Evolutionary conservation across 345 rosid genomes (phyloP).

Genomic region (Mallotus nudiflorus): DNA sequence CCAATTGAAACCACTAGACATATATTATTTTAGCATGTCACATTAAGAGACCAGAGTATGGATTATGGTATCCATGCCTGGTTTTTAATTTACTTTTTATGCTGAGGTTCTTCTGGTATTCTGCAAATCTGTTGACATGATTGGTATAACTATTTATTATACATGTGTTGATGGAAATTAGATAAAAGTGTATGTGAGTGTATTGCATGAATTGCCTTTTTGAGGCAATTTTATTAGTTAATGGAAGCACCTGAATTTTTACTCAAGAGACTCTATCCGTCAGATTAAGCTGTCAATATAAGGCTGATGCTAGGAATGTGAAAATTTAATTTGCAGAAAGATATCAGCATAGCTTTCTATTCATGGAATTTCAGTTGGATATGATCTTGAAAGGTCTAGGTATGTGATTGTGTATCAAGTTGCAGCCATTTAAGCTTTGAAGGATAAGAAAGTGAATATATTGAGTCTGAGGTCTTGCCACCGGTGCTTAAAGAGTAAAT

Average conservation of each 20-base stretch:
- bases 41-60: too few relatives aligned
- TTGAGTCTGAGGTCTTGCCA: background rate
- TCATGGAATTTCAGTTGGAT: background rate
- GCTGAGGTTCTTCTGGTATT: too few relatives aligned
- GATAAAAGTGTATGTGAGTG: too few relatives aligned
- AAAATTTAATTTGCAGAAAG: background rate
- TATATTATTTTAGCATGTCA: background rate
- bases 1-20: background rate
- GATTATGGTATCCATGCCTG: too few relatives aligned
- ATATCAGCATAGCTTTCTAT: background rate
- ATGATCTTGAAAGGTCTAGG: background rate
- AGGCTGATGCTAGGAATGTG: background rate
- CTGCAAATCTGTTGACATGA: too few relatives aligned
- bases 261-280: background rate
- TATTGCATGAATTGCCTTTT: too few relatives aligned
- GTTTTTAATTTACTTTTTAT: too few relatives aligned
- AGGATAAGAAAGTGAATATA: background rate
- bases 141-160: too few relatives aligned
- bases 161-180: too few relatives aligned
- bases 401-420: background rate
- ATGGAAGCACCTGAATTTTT: too few relatives aligned
- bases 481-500: background rate
- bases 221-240: too few relatives aligned
- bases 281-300: background rate
- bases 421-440: background rate